Evolutionary conservation across 768 basidiomycete species (phyloP).

Genomic region (Suillus ampliporus): DNA sequence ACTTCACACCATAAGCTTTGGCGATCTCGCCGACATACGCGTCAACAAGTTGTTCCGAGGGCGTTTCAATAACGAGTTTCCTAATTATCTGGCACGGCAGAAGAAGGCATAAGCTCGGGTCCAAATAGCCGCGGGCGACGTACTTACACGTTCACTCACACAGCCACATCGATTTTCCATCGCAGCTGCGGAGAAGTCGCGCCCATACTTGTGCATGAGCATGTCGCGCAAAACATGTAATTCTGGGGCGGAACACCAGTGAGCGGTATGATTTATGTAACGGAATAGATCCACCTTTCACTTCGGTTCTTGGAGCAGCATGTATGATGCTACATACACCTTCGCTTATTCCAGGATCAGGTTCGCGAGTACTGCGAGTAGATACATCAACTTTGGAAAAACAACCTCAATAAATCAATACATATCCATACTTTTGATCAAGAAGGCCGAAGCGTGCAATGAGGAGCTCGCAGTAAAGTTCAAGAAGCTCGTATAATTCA

Average conservation of each 20-base stretch:
- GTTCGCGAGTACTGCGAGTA: slow-evolving; percentile 67
- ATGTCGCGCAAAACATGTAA: slow-evolving; percentile 91
- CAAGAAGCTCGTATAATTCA: slow-evolving; percentile 89
- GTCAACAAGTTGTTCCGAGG: slow-evolving; percentile 77
- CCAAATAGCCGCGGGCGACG: slow-evolving; percentile 1
- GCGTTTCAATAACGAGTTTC: slow-evolving; percentile 75
- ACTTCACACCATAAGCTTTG: slow-evolving; percentile 80
- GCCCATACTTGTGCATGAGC: slow-evolving; percentile 94
- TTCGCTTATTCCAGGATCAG: slow-evolving; percentile 87
- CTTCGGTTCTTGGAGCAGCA: slow-evolving; percentile 89
- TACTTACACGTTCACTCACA: slow-evolving; percentile 82
- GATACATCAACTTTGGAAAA: slow-evolving; percentile 14
- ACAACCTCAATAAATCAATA: slow-evolving; percentile 10
- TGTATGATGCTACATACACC: slow-evolving; percentile 89
- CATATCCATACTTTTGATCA: slow-evolving; percentile 75
- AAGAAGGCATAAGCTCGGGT: slow-evolving; percentile 7
- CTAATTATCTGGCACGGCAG: slow-evolving; percentile 61
- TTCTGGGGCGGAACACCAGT: slow-evolving; percentile 51
- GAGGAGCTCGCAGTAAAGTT: slow-evolving; percentile 94
- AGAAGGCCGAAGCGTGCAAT: slow-evolving; percentile 91
- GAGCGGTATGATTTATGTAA: slow-evolving; percentile 11
- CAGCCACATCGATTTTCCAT: slow-evolving; percentile 84
- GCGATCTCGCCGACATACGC: slow-evolving; percentile 91
- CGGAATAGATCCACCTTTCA: slow-evolving; percentile 64
- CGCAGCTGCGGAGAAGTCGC: slow-evolving; percentile 84